Evolutionary conservation across 176 grass and related monocot genomes (phyloP).

Genomic region (Oryza meyeriana): DNA sequence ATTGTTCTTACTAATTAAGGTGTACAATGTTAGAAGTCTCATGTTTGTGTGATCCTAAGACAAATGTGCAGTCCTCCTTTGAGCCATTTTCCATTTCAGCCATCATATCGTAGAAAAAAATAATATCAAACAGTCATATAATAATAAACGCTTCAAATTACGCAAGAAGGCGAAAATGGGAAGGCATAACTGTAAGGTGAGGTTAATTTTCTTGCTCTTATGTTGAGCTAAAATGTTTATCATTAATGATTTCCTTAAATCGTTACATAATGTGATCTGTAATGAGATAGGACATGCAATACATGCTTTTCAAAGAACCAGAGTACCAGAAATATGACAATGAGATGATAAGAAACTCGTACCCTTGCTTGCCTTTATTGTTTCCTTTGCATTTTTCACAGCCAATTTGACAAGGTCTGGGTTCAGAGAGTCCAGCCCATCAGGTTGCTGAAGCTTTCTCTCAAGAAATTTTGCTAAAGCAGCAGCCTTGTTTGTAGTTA

Average conservation of each 20-base stretch:
- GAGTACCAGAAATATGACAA: background rate
- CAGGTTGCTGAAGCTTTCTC: constrained; percentile 92
- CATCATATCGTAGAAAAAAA: background rate
- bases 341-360: constrained; percentile 1
- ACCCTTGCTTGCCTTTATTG: constrained; percentile 68
- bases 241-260: background rate
- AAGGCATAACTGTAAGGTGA: background rate
- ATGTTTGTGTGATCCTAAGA: background rate
- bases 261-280: background rate
- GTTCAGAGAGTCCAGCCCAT: constrained; percentile 76
- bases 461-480: constrained; percentile 95
- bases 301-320: background rate
- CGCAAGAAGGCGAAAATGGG: background rate
- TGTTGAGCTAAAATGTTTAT: background rate
- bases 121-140: background rate
- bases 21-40: background rate
- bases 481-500: constrained; percentile 98
- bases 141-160: constrained; percentile 14
- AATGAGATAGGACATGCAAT: background rate
- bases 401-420: constrained; percentile 81
- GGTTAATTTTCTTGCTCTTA: constrained; percentile 3
- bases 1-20: background rate
- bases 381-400: constrained; percentile 83
- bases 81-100: background rate
- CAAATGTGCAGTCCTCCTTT: background rate